Conservation (phyloP, 139 green algal genomes). For the Yamagishiella unicocca region DNA sequence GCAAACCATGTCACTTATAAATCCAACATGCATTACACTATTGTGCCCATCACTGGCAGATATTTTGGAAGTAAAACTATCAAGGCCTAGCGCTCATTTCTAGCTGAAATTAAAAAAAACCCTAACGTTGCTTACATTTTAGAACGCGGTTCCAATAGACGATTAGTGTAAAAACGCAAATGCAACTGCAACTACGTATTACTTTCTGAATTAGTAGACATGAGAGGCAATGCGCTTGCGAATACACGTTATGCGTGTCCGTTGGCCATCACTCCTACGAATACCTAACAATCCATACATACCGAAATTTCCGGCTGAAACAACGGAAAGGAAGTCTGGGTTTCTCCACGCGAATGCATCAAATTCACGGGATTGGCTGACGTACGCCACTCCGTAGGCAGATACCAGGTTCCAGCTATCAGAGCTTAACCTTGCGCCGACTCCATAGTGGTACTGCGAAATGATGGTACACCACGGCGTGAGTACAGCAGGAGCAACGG, state of each 20-base stretch:
- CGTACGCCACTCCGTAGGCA: not conserved
- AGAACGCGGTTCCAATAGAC: too few relatives aligned
- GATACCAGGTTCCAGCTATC: slow-evolving; percentile 5
- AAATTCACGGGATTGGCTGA: not conserved
- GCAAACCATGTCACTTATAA: not conserved
- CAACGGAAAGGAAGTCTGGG: slow-evolving; percentile 40
- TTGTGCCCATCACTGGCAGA: not conserved
- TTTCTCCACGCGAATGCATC: slow-evolving; percentile 15
- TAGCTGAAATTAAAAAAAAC: too few relatives aligned
- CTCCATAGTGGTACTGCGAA: slow-evolving; percentile 61
- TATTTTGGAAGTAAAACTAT: not conserved
- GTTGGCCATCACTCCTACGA: too few relatives aligned
- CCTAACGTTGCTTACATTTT: too few relatives aligned
- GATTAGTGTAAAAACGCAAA: too few relatives aligned
- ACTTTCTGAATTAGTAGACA: not conserved
- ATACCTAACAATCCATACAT: too few relatives aligned
- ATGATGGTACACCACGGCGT: too few relatives aligned
- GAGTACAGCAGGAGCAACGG: too few relatives aligned
- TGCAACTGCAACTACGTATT: not conserved
- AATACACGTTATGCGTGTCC: too few relatives aligned
- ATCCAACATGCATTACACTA: not conserved
- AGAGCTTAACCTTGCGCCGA: slow-evolving; percentile 72
- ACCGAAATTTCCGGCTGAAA: slow-evolving; percentile 79
- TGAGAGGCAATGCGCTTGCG: too few relatives aligned
- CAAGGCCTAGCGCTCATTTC: too few relatives aligned